Evolutionary conservation across 805 yeast species (phyloP).

Genomic region (Zygoascus tannicola): DNA sequence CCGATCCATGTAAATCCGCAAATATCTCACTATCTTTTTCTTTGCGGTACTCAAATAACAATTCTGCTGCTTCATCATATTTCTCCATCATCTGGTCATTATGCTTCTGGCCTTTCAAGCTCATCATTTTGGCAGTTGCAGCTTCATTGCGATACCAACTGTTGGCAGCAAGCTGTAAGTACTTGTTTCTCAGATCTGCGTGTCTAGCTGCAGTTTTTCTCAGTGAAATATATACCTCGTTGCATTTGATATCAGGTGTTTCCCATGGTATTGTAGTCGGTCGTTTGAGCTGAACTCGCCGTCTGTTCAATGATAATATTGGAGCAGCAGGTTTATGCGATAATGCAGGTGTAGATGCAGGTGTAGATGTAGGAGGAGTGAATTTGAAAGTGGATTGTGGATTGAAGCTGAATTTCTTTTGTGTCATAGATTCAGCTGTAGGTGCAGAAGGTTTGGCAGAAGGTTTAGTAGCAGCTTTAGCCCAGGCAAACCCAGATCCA

Average conservation of each 20-base stretch:
- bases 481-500: background rate
- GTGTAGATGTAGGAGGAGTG: background rate
- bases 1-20: conserved; percentile 30
- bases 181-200: conserved; percentile 27
- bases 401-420: conserved; percentile 7
- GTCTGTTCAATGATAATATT: conserved; percentile 7
- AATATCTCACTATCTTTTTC: conserved; percentile 22
- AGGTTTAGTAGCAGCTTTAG: background rate
- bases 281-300: conserved; percentile 2
- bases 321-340: background rate
- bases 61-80: conserved; percentile 20
- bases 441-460: background rate
- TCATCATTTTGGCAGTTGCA: conserved; percentile 23
- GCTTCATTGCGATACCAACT: conserved; percentile 27
- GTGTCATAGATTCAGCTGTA: background rate
- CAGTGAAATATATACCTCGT: conserved; percentile 21
- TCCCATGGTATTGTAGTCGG: conserved; percentile 24
- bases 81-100: conserved; percentile 22
- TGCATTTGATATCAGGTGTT: conserved; percentile 15
- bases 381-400: conserved; percentile 7
- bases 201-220: conserved; percentile 20
- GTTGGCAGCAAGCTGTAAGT: conserved; percentile 27
- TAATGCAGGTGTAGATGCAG: background rate
- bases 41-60: conserved; percentile 20
- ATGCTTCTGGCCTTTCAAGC: conserved; percentile 27